These are phyloP conservation scores for Hirsutella rhossiliensis DNA, from an alignment of 2,329 filamentous ascomycete genomes.

Conservation along the genomic window DNA sequence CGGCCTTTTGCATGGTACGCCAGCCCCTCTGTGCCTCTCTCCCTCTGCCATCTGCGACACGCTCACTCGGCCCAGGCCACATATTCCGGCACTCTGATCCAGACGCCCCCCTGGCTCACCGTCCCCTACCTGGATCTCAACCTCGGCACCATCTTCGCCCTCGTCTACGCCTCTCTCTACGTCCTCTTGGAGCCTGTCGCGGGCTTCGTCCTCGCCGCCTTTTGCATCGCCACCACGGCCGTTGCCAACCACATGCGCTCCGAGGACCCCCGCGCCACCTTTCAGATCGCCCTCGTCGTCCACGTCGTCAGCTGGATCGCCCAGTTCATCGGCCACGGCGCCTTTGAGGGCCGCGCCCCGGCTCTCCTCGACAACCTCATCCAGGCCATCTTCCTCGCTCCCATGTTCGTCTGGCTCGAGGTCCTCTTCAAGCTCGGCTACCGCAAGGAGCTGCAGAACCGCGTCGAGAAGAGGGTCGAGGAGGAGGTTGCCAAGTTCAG, in stretches of 20 bases:
- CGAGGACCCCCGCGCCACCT: slow-evolving; percentile 36
- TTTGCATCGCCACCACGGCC: slow-evolving; percentile 66
- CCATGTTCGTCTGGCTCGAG: slow-evolving; percentile 96
- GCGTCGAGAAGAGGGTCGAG: slow-evolving; percentile 65
- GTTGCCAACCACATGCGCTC: slow-evolving; percentile 62
- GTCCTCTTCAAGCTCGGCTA: slow-evolving; percentile 85
- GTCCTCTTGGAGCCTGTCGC: slow-evolving; percentile 90
- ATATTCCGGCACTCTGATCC: slow-evolving; percentile 50
- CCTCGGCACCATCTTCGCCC: slow-evolving; percentile 50
- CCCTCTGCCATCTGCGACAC: slow-evolving; percentile 1
- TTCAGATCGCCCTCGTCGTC: slow-evolving; percentile 48
- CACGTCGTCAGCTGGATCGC: slow-evolving; percentile 71
- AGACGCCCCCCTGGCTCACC: slow-evolving; percentile 54
- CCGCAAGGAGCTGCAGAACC: slow-evolving; percentile 70
- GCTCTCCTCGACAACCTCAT: slow-evolving; percentile 84
- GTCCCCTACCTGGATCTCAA: slow-evolving; percentile 56
- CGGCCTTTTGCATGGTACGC: slow-evolving; percentile 59
- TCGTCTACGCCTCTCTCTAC: slow-evolving; percentile 68
- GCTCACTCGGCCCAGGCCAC: slow-evolving; percentile 33
- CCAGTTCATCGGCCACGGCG: slow-evolving; percentile 86
- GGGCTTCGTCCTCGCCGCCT: slow-evolving; percentile 60
- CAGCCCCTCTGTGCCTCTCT: slow-evolving; percentile 2
- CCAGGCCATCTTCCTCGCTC: slow-evolving; percentile 84
- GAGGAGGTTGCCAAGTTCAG: slow-evolving; percentile 67
- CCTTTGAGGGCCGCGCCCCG: slow-evolving; percentile 77